Evolutionary conservation across 2,329 filamentous ascomycete genomes (phyloP).

Genomic region (Penicillium brevicompactum): DNA sequence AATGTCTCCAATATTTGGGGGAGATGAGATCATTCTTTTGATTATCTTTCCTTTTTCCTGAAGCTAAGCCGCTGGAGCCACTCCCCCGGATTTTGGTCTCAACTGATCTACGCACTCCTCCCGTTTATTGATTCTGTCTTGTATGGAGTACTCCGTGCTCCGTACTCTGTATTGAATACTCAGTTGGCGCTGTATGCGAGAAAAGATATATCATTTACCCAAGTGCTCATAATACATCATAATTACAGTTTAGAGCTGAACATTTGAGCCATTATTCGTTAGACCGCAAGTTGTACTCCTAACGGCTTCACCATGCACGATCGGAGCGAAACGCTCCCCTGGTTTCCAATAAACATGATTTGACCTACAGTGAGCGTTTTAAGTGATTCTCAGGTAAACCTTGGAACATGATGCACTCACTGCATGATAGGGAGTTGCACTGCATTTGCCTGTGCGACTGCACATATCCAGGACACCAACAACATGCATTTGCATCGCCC

Average conservation of each 20-base stretch:
- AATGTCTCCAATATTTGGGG: not conserved
- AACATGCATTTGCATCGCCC: conserved; percentile 6
- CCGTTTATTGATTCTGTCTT: not conserved
- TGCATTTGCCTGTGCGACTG: conserved; percentile 1
- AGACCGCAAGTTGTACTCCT: not conserved
- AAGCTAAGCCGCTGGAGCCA: conserved; percentile 9
- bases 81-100: conserved; percentile 26
- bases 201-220: too few relatives aligned
- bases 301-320: not conserved
- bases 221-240: too few relatives aligned
- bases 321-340: not conserved
- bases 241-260: not conserved
- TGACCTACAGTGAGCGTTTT: not conserved
- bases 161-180: not conserved
- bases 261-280: not conserved
- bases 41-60: not conserved
- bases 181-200: not conserved
- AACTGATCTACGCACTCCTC: conserved; percentile 4
- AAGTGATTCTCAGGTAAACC: too few relatives aligned
- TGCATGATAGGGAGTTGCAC: not conserved
- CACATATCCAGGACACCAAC: conserved; percentile 1
- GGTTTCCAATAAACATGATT: not conserved
- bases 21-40: not conserved
- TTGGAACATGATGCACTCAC: not conserved
- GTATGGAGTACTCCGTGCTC: not conserved